These are phyloP conservation scores for Liquidambar formosana DNA, from an alignment of 164 flowering plant species.

Conservation along the genomic window DNA sequence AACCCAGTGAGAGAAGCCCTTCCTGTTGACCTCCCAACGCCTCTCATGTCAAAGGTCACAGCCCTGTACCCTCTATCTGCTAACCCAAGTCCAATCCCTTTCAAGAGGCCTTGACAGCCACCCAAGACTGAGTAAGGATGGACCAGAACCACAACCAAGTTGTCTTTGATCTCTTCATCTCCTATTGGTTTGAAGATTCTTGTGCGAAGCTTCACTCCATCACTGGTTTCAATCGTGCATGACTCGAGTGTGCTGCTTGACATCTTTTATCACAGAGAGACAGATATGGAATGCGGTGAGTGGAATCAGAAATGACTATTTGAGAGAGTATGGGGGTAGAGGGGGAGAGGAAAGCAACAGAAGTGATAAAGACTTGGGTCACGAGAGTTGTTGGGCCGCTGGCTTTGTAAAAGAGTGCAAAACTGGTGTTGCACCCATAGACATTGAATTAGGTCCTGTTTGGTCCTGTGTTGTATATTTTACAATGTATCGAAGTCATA, in stretches of 20 bases:
- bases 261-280: not conserved
- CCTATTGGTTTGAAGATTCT: conserved; percentile 54
- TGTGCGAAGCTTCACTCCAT: conserved; percentile 62
- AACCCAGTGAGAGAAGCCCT: conserved; percentile 73
- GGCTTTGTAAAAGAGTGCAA: too few species aligned
- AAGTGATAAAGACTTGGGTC: too few species aligned
- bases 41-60: conserved; percentile 84
- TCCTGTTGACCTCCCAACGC: conserved; percentile 88
- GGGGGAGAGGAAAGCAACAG: too few species aligned
- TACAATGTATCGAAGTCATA: too few species aligned
- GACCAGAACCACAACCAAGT: conserved; percentile 57
- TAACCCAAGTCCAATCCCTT: conserved; percentile 73
- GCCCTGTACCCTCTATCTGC: conserved; percentile 60
- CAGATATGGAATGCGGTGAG: too few species aligned
- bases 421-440: too few species aligned
- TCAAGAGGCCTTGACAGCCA: conserved; percentile 82
- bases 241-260: conserved; percentile 38
- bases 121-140: conserved; percentile 83
- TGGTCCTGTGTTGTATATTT: too few species aligned
- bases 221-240: conserved; percentile 52
- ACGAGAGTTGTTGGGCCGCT: too few species aligned
- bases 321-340: too few species aligned
- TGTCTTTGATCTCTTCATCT: conserved; percentile 30
- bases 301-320: too few species aligned
- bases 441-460: too few species aligned